phyloP scores from a whole-genome alignment of 2,329 filamentous ascomycete genomes.

The Pezicula rhizophila region DNA sequence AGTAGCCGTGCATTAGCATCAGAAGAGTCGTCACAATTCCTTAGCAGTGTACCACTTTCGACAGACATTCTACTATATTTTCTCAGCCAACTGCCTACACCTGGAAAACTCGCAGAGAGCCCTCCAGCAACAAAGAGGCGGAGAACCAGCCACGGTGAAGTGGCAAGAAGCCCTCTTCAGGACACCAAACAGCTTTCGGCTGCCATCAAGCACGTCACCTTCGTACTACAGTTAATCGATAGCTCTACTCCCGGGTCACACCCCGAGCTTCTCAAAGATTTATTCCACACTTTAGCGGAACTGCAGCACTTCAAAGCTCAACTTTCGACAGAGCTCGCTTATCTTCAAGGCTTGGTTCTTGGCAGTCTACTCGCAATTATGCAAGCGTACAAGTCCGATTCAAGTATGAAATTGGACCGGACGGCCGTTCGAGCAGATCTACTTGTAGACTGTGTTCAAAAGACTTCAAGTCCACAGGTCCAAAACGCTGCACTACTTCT shows the following conservation, averaged over 20 bases:
- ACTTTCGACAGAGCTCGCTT: slow-evolving; percentile 80
- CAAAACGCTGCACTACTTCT: slow-evolving; percentile 87
- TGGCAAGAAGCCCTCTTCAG: slow-evolving; percentile 53
- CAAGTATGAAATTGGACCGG: slow-evolving; percentile 62
- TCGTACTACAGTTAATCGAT: slow-evolving; percentile 85
- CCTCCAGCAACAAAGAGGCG: slow-evolving; percentile 73
- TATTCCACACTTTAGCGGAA: slow-evolving; percentile 83
- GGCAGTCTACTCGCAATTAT: slow-evolving; percentile 80
- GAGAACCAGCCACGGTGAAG: slow-evolving; percentile 68
- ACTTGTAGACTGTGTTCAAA: slow-evolving; percentile 89
- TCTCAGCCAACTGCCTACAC: slow-evolving; percentile 66
- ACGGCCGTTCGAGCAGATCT: slow-evolving; percentile 81
- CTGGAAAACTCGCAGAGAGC: slow-evolving; percentile 65
- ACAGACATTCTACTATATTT: slow-evolving; percentile 67
- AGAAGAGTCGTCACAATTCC: slow-evolving; percentile 62
- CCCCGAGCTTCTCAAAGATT: slow-evolving; percentile 66
- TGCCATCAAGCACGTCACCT: slow-evolving; percentile 70
- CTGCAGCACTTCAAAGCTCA: slow-evolving; percentile 79
- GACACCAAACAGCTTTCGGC: slow-evolving; percentile 60
- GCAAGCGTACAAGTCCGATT: slow-evolving; percentile 61
- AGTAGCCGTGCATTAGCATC: slow-evolving; percentile 33
- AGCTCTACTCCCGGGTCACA: slow-evolving; percentile 70
- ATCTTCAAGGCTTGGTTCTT: slow-evolving; percentile 80
- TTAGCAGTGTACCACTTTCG: slow-evolving; percentile 68
- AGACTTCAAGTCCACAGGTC: slow-evolving; percentile 84